These are phyloP conservation scores for Mucor sp. DNA, from an alignment of 371 early-diverging fungal genomes.

Conservation along the genomic window DNA sequence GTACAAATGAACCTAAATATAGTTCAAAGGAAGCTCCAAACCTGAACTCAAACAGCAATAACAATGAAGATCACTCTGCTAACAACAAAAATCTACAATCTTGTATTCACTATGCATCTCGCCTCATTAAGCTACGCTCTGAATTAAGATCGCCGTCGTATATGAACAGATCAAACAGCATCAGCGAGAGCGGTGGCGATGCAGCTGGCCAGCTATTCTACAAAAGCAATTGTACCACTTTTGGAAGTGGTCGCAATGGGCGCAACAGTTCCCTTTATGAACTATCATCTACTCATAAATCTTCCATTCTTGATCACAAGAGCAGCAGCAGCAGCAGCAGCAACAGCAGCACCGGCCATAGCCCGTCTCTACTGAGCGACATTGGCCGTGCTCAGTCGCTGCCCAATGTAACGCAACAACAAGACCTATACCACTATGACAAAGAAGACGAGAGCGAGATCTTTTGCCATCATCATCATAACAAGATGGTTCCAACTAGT, in stretches of 20 bases:
- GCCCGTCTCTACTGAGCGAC: not conserved
- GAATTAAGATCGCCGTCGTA: slow-evolving; percentile 18
- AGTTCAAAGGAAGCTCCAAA: not conserved
- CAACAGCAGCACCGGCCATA: not conserved
- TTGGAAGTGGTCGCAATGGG: not conserved
- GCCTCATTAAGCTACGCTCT: slow-evolving; percentile 19
- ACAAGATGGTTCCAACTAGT: not conserved
- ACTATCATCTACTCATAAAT: not conserved
- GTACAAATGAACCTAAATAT: not conserved
- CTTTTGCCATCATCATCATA: not conserved
- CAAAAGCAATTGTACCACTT: not conserved
- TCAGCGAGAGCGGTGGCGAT: not conserved
- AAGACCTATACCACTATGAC: not conserved
- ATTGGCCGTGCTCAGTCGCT: slow-evolving; percentile 5
- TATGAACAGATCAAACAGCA: not conserved
- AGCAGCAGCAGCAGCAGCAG: not conserved
- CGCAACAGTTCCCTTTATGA: not conserved
- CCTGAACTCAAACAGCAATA: not conserved
- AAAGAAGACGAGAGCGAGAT: slow-evolving; percentile 18
- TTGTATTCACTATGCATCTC: slow-evolving; percentile 17
- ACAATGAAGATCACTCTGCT: not conserved
- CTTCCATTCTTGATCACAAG: not conserved
- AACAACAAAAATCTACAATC: not conserved
- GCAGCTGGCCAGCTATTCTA: not conserved
- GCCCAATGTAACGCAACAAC: not conserved